Evolutionary conservation across 768 basidiomycete genomes (phyloP), one percentile per base, ranked within the genome.

Genomic region (Jaapia argillacea): DNA sequence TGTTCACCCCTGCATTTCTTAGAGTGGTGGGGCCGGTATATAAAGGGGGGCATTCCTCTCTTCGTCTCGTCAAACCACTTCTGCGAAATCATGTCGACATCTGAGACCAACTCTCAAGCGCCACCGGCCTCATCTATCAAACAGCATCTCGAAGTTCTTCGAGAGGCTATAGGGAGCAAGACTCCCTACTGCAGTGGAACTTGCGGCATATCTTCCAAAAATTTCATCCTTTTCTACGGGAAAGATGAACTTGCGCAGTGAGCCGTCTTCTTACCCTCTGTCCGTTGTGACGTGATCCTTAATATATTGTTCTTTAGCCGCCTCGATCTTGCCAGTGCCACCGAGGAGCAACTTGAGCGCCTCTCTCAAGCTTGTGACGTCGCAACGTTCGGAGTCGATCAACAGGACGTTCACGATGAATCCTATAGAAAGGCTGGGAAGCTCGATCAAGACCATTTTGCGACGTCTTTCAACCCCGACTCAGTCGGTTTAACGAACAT

Each of bases 351-450:
- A 2, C 50, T 64, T 6, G 43, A 40, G 6, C 41, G 24, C 3
- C 55, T 64, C 22, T 27, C 53, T 2, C 33, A 46, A 2, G 48
- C 53, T 12, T 64, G 61, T 43, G 44, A 53, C 1, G 40, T 52
- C 7, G 62, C 61, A 10, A 54, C 59, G 0, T 62, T 64, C 39
- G 62, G 62, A 1, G 27, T 46, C 1, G 44, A 50, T 37, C n/a
- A 48, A 6, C 24, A 58, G 24, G 59, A 61, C 45, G 57, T 63
- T 16, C 43, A 54, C 14, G 61, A 63, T 45, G 61, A 62, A 27
- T 45, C 50, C 2, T 62, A 64, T 39, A 53, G 62, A 28, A 60
- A 58, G 42, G 62, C 62, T 0, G 57, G 58, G 18, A 60, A 61
- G 41, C 49, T 63, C 43, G 58, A 62, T 22, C 23, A 21, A 4